A percentile compares a stretch with the other conserved stretches of the same genome.
These are phyloP conservation scores for Sonneratia alba DNA, from an alignment of 345 rosid genomes.

Conservation along the genomic window DNA sequence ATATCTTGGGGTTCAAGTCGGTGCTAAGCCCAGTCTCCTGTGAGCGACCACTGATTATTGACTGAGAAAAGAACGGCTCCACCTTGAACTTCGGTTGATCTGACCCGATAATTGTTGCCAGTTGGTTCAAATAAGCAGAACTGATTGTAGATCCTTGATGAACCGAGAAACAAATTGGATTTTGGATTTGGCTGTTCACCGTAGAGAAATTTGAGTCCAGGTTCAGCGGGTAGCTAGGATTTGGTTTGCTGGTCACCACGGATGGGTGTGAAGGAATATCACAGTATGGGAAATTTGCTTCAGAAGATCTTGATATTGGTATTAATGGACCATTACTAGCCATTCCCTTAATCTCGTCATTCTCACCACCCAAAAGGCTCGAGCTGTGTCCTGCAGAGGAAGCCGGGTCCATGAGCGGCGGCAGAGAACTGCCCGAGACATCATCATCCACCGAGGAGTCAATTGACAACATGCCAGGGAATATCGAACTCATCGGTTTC, in stretches of 20 bases:
- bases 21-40: conserved; percentile 57
- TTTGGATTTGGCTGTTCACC: background rate
- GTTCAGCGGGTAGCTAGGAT: background rate
- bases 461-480: conserved; percentile 16
- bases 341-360: conserved; percentile 21
- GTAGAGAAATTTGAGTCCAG: background rate
- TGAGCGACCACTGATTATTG: conserved; percentile 36
- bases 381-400: conserved; percentile 15
- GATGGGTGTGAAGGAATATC: background rate
- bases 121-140: background rate
- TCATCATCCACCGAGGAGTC: conserved; percentile 34
- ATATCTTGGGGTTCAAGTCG: conserved; percentile 44
- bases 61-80: conserved; percentile 2
- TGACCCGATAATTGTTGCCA: background rate
- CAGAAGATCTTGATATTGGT: background rate
- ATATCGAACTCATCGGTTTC: conserved; percentile 12
- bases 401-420: conserved; percentile 43
- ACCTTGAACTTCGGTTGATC: background rate
- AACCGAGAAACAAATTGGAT: background rate
- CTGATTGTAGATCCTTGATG: background rate
- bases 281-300: background rate
- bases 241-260: background rate
- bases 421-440: conserved; percentile 35
- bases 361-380: conserved; percentile 13
- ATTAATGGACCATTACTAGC: conserved; percentile 1